These are phyloP conservation scores for Fusarium coicis DNA, from an alignment of 2,329 filamentous ascomycete species.

Conservation along the genomic window DNA sequence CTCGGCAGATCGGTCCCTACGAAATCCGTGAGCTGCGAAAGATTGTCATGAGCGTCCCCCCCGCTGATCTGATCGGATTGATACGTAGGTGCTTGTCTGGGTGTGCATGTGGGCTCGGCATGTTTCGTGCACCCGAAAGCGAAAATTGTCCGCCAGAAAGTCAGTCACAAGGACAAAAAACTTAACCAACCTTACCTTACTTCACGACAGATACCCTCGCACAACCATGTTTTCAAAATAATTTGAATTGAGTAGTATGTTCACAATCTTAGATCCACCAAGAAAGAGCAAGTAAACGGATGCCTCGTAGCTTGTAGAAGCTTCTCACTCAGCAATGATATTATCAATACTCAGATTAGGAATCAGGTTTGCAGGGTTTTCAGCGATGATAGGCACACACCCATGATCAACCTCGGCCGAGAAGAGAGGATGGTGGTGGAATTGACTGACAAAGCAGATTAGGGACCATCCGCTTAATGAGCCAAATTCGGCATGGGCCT, in stretches of 20 bases:
- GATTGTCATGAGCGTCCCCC: conserved; percentile 2
- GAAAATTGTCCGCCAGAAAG: conserved; percentile 26
- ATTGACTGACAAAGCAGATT: conserved; percentile 37
- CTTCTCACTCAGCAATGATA: conserved; percentile 26
- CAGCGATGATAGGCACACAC: conserved; percentile 16
- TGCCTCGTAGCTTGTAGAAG: conserved; percentile 24
- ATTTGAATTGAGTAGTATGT: background rate
- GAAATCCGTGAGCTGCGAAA: conserved; percentile 18
- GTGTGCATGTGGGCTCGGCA: conserved; percentile 25
- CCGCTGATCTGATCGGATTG: conserved; percentile 7
- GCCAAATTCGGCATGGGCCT: conserved; percentile 16
- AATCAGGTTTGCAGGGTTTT: conserved; percentile 23
- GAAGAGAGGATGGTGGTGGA: conserved; percentile 15
- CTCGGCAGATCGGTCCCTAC: conserved; percentile 32
- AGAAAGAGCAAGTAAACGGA: background rate
- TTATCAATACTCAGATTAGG: conserved; percentile 34
- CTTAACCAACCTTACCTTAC: background rate
- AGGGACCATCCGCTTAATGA: conserved; percentile 25
- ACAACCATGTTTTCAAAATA: background rate
- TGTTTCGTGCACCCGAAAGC: conserved; percentile 32
- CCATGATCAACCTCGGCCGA: conserved; percentile 25
- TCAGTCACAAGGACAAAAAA: conserved; percentile 19
- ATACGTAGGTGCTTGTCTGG: background rate
- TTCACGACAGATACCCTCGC: background rate
- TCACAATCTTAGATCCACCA: background rate